Percentiles rank a stretch among this genome's conserved stretches.
Conservation (phyloP, 163 green algal genomes). For the Coccomyxa subellipsoidea region DNA sequence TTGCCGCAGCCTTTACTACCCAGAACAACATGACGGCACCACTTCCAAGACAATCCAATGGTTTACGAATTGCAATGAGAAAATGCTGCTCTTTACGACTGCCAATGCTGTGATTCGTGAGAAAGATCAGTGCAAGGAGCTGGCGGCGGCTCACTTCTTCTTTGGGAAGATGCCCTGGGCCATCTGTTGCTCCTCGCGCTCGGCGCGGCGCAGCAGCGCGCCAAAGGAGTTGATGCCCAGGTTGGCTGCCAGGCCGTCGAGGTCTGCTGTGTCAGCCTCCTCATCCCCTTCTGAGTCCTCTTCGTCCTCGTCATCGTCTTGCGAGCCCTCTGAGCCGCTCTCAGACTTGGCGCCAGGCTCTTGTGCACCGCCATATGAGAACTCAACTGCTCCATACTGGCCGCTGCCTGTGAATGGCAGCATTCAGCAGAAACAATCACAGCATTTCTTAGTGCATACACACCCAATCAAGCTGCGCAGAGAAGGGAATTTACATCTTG, state of each 20-base stretch:
- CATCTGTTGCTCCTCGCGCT: conserved; percentile 56
- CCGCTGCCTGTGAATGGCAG: conserved; percentile 31
- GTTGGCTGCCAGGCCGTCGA: conserved; percentile 50
- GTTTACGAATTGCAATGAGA: too few species aligned
- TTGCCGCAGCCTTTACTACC: background rate
- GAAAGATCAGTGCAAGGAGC: too few species aligned
- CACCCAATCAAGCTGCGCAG: too few species aligned
- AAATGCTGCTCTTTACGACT: too few species aligned
- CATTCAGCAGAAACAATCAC: too few species aligned
- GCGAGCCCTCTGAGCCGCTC: conserved; percentile 9
- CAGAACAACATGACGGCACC: too few species aligned
- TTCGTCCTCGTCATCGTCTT: conserved; percentile 35
- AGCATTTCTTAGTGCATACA: too few species aligned
- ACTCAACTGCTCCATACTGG: conserved; percentile 29
- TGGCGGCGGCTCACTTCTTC: conserved; percentile 4
- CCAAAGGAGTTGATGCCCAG: conserved; percentile 56
- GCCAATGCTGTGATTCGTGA: too few species aligned
- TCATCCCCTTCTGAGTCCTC: conserved; percentile 28
- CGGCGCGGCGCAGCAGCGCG: conserved; percentile 50
- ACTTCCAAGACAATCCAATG: too few species aligned
- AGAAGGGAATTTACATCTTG: too few species aligned
- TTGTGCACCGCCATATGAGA: conserved; percentile 24
- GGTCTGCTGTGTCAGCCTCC: conserved; percentile 41
- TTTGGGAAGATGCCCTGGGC: conserved; percentile 20
- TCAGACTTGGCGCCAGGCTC: background rate